These are phyloP conservation scores for Ceratocystis eucalypticola DNA, from an alignment of 2,329 filamentous ascomycete species.

Conservation along the genomic window DNA sequence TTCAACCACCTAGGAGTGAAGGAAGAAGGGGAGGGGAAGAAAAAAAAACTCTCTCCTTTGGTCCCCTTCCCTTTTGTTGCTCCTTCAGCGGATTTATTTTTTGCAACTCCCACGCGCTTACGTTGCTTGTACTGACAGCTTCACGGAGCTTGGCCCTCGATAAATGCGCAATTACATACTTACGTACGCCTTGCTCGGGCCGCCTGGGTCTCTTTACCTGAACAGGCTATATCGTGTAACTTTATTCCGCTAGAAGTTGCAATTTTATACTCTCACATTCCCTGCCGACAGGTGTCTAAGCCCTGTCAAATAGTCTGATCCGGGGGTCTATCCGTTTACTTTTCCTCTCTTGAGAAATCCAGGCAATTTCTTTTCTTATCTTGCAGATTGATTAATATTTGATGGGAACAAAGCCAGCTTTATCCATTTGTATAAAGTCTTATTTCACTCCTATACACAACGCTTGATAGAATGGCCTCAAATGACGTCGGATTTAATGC, in stretches of 20 bases:
- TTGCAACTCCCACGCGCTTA: background rate
- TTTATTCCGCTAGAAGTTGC: background rate
- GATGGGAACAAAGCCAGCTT: no score
- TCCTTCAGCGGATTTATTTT: background rate
- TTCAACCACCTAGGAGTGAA: conserved; percentile 1
- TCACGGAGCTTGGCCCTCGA: background rate
- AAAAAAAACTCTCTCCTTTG: background rate
- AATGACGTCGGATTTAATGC: no score
- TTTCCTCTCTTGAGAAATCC: background rate
- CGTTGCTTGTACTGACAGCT: background rate
- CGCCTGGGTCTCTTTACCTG: background rate
- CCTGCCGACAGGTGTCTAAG: background rate
- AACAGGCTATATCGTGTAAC: background rate
- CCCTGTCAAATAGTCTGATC: conserved; percentile 15
- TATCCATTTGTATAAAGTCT: no score
- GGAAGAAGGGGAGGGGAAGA: background rate
- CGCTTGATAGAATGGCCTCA: no score
- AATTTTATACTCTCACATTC: background rate
- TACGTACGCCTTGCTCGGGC: background rate
- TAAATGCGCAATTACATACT: background rate
- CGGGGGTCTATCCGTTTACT: background rate
- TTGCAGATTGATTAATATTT: no score
- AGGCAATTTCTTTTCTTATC: no score
- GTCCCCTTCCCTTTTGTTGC: background rate
- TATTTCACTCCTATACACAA: no score